These are phyloP conservation scores for Pulveroboletus sp. DNA, from an alignment of 768 basidiomycete genomes.

Conservation along the genomic window DNA sequence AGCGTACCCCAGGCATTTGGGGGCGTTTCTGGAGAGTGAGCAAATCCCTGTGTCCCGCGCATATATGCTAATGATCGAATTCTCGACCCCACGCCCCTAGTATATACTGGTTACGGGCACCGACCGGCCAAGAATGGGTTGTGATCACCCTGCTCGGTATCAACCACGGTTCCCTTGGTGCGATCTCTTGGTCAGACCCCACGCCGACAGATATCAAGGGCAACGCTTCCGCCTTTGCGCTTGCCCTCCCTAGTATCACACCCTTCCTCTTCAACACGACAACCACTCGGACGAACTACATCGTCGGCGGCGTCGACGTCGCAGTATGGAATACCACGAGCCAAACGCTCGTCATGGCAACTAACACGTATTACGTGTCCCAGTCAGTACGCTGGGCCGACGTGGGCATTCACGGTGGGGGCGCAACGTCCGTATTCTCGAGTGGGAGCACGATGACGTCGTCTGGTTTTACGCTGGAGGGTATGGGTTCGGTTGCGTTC, in stretches of 20 bases:
- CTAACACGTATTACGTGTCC: constrained; percentile 44
- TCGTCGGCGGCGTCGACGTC: constrained; percentile 41
- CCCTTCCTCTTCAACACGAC: constrained; percentile 43
- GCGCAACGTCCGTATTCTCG: constrained; percentile 6
- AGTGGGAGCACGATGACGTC: constrained; percentile 10
- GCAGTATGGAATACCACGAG: constrained; percentile 45
- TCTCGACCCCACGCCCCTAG: constrained; percentile 6
- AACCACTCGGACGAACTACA: constrained; percentile 38
- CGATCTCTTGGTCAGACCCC: constrained; percentile 48
- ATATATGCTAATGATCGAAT: background rate
- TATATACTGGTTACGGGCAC: constrained; percentile 56
- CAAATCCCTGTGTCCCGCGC: background rate
- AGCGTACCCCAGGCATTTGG: constrained; percentile 77
- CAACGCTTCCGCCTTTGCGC: constrained; percentile 46
- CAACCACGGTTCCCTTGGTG: constrained; percentile 63
- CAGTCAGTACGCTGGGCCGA: constrained; percentile 32
- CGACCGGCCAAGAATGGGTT: constrained; percentile 65
- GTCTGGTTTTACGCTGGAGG: constrained; percentile 14
- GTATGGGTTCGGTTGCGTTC: constrained; percentile 19
- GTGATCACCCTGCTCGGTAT: constrained; percentile 60
- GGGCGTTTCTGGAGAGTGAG: constrained; percentile 33
- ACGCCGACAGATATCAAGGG: constrained; percentile 49
- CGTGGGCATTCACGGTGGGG: constrained; percentile 14
- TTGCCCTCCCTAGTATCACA: constrained; percentile 41
- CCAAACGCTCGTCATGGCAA: constrained; percentile 45